Evolutionary conservation across 139 green algal genomes (phyloP), one percentile per base, ranked within the genome.

Genomic region (Auxenochlorella pyrenoidosa): DNA sequence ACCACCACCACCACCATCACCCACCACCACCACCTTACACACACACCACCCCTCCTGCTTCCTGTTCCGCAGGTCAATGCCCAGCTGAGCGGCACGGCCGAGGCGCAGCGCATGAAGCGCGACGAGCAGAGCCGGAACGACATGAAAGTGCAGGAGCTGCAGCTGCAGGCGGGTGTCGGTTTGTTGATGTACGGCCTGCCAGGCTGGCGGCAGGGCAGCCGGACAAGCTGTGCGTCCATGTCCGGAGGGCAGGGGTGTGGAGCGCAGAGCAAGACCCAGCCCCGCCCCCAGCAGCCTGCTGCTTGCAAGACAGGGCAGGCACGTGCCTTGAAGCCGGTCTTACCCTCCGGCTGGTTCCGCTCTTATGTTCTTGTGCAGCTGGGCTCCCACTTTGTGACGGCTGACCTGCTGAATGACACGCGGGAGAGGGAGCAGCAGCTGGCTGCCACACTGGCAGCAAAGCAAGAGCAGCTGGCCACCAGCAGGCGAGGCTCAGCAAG

Each of bases 61-160:
- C 47, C 5, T 15, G 26, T 2, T 40, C 8, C 51, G 81, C 82
- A 86, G 82, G 43, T 86, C 19, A 47, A 51, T 0, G n/a, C 66
- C 18, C 66, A 79, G 65, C 82, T 86, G 32, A 68, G 59, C 34
- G 43, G 51, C 1, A 13, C 30, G 3, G n/a, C 13, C 1, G 80
- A 85, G 63, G 80, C 60, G 24, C 80, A 85, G 41, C 80, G 80
- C 60, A 75, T 95, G 83, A 93, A 92, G 84, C 66, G 81, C 36
- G 83, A 90, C 73, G 79, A 91, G 60, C 26, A 91, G 26, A 63
- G 72, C 54, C 36, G 60, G 12, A 93, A 94, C 65, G 73, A 91
- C 40, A 10, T 18, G 41, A 86, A 63, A 30, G 88, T 88, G 12
- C 59, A 82, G 6, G 76, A 70, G 28, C 75, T 94, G 59, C 66